phyloP scores from a whole-genome alignment of 2,329 filamentous ascomycete genomes.

The Fusarium buharicum region DNA sequence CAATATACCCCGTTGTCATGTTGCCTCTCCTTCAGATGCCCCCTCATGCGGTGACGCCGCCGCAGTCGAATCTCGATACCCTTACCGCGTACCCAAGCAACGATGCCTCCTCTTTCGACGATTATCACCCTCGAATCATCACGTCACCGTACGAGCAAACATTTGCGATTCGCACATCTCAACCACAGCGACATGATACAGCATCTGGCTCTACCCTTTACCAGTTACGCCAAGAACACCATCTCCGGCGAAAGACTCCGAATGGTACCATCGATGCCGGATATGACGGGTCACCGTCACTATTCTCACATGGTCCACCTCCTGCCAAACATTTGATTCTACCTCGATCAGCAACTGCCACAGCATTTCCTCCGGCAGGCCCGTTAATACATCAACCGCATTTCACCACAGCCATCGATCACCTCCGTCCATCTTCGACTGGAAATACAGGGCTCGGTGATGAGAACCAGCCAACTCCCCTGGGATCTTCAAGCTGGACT shows the following conservation, averaged over 20 bases:
- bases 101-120: slow-evolving; percentile 29
- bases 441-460: slow-evolving; percentile 28
- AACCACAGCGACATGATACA: slow-evolving; percentile 38
- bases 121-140: slow-evolving; percentile 47
- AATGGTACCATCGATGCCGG: slow-evolving; percentile 92
- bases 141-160: slow-evolving; percentile 41
- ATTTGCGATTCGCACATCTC: slow-evolving; percentile 50
- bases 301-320: slow-evolving; percentile 77
- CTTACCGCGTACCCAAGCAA: slow-evolving; percentile 41
- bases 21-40: slow-evolving; percentile 64
- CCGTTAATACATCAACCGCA: slow-evolving; percentile 26
- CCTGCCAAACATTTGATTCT: slow-evolving; percentile 86
- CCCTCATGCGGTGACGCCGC: slow-evolving; percentile 60
- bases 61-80: slow-evolving; percentile 54
- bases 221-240: slow-evolving; percentile 69
- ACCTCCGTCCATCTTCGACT: slow-evolving; percentile 24
- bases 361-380: slow-evolving; percentile 25
- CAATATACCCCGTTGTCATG: slow-evolving; percentile 53
- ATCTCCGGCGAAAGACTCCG: slow-evolving; percentile 89
- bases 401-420: slow-evolving; percentile 23
- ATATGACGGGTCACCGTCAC: slow-evolving; percentile 84
- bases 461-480: slow-evolving; percentile 20
- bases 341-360: slow-evolving; percentile 58
- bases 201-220: slow-evolving; percentile 32
- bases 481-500: slow-evolving; percentile 30